phyloP scores from a whole-genome alignment of 176 grass and related monocot genomes.

The Themeda triandra region DNA sequence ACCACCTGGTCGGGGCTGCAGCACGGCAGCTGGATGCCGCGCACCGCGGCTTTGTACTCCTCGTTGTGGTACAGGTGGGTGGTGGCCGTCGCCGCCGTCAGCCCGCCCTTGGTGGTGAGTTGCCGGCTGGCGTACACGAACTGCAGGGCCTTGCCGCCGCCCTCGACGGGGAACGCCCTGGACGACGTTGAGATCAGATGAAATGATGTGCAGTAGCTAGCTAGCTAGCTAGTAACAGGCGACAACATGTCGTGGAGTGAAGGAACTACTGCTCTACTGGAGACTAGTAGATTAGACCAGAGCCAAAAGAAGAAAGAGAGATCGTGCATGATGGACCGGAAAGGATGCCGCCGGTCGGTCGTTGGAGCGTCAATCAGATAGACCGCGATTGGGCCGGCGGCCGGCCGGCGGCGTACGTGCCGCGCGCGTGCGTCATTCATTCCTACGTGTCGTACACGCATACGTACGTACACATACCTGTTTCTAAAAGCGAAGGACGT shows the following conservation, averaged over 20 bases:
- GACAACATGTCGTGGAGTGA: neutral
- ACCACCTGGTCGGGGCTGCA: slow-evolving; percentile 78
- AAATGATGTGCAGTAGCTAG: neutral
- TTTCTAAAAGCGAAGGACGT: slow-evolving; percentile 85
- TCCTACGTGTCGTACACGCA: no score
- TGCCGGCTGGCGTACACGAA: slow-evolving; percentile 82
- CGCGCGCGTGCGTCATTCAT: neutral
- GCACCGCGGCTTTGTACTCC: slow-evolving; percentile 46
- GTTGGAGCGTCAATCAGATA: neutral
- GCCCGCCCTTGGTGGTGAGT: slow-evolving; percentile 60
- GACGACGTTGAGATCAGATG: neutral
- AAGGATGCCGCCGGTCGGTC: neutral
- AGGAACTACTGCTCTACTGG: neutral
- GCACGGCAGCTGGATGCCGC: slow-evolving; percentile 53
- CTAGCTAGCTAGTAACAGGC: neutral
- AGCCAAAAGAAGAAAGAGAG: neutral
- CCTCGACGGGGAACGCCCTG: slow-evolving; percentile 68
- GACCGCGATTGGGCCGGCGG: neutral
- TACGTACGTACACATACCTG: no score
- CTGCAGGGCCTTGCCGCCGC: slow-evolving; percentile 66
- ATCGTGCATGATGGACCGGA: neutral
- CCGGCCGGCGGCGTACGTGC: no score
- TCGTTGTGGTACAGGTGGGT: slow-evolving; percentile 67
- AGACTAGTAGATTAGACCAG: neutral
- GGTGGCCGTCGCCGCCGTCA: slow-evolving; percentile 68